These are phyloP conservation scores for Sporothrix mexicana DNA, from an alignment of 2,329 filamentous ascomycete genomes.

Conservation along the genomic window DNA sequence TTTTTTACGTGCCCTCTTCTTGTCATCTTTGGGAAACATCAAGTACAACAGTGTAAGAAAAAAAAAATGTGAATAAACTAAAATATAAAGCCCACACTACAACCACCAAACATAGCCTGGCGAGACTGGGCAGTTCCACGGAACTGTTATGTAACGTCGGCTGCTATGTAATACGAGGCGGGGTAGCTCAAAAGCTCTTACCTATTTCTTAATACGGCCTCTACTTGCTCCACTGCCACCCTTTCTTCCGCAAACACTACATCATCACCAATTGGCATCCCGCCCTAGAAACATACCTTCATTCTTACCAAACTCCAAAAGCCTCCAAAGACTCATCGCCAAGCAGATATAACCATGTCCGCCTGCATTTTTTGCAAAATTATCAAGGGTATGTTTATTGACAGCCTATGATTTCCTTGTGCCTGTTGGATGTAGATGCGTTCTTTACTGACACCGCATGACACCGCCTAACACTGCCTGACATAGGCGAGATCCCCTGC, in stretches of 20 bases:
- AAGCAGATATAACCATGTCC: conserved; percentile 54
- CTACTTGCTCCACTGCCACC: neutral
- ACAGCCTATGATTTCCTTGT: too few relatives aligned
- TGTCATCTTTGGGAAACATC: too few relatives aligned
- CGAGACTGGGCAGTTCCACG: neutral
- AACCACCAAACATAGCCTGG: too few relatives aligned
- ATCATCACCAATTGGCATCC: neutral
- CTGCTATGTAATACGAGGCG: neutral
- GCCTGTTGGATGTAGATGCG: neutral
- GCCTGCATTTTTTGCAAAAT: conserved; percentile 98
- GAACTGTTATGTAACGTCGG: neutral
- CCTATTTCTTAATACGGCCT: neutral
- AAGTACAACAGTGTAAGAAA: too few relatives aligned
- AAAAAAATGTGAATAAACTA: neutral
- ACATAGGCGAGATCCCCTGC: conserved; percentile 85
- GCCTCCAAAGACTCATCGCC: neutral
- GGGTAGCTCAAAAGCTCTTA: conserved; percentile 20
- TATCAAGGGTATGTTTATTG: conserved; percentile 67
- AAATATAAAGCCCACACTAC: neutral
- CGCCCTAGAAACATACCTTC: too few relatives aligned
- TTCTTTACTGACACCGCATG: neutral
- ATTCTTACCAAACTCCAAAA: neutral
- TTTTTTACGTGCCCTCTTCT: too few relatives aligned
- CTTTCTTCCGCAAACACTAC: conserved; percentile 1
- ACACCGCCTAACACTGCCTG: neutral